A percentile compares a stretch with the other conserved stretches of the same genome.
Evolutionary conservation across 2,329 filamentous ascomycete species (phyloP).

Genomic region (Magnaporthiopsis rhizophila): DNA sequence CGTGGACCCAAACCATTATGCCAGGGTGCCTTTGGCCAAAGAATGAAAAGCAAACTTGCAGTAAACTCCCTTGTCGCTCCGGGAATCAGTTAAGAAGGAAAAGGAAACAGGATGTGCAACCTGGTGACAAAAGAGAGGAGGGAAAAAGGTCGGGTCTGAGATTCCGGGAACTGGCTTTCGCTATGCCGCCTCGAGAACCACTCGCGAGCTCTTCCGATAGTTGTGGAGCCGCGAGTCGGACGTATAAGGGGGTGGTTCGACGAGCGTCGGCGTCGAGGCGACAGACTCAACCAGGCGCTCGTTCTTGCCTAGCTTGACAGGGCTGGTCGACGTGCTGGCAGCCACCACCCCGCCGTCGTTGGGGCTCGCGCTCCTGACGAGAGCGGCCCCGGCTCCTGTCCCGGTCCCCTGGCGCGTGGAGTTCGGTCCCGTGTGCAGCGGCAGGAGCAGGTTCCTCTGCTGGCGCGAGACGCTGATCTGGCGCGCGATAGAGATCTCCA

Average conservation of each 20-base stretch:
- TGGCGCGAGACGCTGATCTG: constrained; percentile 59
- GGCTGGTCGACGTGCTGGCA: constrained; percentile 11
- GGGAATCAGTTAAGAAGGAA: neutral
- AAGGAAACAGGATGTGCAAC: neutral
- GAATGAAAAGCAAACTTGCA: neutral
- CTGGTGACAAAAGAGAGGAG: neutral
- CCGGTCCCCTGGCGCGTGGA: constrained; percentile 15
- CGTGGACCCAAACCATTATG: neutral
- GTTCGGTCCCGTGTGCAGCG: constrained; percentile 32
- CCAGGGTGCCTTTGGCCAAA: neutral
- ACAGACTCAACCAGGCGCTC: constrained; percentile 31
- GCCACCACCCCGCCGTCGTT: constrained; percentile 8
- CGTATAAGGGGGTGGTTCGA: constrained; percentile 27
- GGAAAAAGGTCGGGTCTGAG: neutral
- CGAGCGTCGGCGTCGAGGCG: constrained; percentile 36
- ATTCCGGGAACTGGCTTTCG: constrained; percentile 9
- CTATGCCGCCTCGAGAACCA: constrained; percentile 40
- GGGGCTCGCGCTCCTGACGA: constrained; percentile 1
- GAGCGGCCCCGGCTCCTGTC: constrained; percentile 5
- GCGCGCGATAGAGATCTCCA: constrained; percentile 59
- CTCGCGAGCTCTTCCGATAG: constrained; percentile 44
- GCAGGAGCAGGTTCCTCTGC: constrained; percentile 51
- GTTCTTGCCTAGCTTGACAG: constrained; percentile 20
- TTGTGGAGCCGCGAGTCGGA: constrained; percentile 24
- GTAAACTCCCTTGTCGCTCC: neutral